Conservation (phyloP, 306 rosid genomes). For the Elaeagnus macrophylla region DNA sequence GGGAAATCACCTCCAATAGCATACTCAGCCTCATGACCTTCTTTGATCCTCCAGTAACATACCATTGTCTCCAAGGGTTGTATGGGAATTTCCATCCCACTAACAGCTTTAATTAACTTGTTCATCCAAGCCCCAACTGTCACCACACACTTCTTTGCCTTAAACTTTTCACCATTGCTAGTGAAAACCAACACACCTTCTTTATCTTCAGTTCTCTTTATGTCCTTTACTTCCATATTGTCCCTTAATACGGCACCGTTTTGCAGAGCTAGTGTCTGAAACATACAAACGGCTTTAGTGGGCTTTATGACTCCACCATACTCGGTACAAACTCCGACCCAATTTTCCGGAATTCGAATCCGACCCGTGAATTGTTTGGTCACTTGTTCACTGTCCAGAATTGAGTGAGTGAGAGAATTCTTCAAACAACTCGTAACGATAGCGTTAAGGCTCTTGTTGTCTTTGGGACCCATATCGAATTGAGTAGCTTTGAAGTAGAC, state of each 20-base stretch:
- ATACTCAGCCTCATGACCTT: slow-evolving; percentile 40
- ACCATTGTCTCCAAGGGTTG: slow-evolving; percentile 48
- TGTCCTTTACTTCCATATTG: slow-evolving; percentile 39
- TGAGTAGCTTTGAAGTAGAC: slow-evolving; percentile 61
- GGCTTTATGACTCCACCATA: slow-evolving; percentile 72
- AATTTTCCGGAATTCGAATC: slow-evolving; percentile 49
- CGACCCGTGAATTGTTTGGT: slow-evolving; percentile 35
- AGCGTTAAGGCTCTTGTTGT: slow-evolving; percentile 20
- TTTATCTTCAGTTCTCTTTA: slow-evolving; percentile 16
- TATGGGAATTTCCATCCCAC: slow-evolving; percentile 53
- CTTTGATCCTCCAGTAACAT: slow-evolving; percentile 69
- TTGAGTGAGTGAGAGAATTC: slow-evolving; percentile 12
- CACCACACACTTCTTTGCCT: slow-evolving; percentile 66
- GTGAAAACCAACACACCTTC: slow-evolving; percentile 35
- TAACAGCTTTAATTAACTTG: slow-evolving; percentile 48
- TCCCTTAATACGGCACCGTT: slow-evolving; percentile 61
- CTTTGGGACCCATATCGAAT: slow-evolving; percentile 42
- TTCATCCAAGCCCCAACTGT: slow-evolving; percentile 76
- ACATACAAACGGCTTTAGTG: slow-evolving; percentile 83
- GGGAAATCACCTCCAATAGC: slow-evolving; percentile 50
- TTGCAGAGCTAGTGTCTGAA: slow-evolving; percentile 49
- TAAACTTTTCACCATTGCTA: slow-evolving; percentile 30
- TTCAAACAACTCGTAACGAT: slow-evolving; percentile 29
- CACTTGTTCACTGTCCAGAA: slow-evolving; percentile 25
- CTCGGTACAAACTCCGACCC: slow-evolving; percentile 43